These are phyloP conservation scores for Paramyrothecium sp. DNA, from an alignment of 2,329 filamentous ascomycete species.

Conservation along the genomic window DNA sequence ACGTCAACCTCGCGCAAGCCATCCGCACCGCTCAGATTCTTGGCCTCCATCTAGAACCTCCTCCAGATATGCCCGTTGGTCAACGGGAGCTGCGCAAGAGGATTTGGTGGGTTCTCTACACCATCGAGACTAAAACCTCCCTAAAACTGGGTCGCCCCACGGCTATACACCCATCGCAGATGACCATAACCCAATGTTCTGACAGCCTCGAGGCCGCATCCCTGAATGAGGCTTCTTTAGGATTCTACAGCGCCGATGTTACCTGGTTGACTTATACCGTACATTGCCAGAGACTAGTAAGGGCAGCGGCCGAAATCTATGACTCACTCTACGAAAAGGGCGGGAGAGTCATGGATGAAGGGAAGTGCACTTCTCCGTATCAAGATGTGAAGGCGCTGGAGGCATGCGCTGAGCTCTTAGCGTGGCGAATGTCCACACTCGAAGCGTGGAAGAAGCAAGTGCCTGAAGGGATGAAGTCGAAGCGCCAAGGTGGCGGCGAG, in stretches of 20 bases:
- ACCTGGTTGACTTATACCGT: constrained; percentile 19
- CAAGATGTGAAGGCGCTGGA: constrained; percentile 15
- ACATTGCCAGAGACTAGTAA: constrained; percentile 10
- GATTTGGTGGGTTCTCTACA: constrained; percentile 52
- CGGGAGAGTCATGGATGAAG: neutral
- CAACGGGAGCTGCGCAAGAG: constrained; percentile 44
- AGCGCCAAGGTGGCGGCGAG: constrained; percentile 23
- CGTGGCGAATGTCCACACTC: constrained; percentile 25
- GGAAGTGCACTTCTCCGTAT: constrained; percentile 4
- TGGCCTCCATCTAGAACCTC: constrained; percentile 46
- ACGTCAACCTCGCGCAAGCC: constrained; percentile 36
- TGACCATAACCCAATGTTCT: constrained; percentile 32
- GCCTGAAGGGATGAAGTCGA: constrained; percentile 31
- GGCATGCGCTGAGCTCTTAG: constrained; percentile 11
- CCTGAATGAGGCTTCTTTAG: constrained; percentile 9
- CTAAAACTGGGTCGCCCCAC: constrained; percentile 47
- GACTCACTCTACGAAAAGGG: constrained; percentile 24
- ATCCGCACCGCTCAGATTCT: constrained; percentile 44
- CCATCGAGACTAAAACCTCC: constrained; percentile 44
- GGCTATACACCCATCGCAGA: constrained; percentile 26
- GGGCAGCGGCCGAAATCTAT: constrained; percentile 19
- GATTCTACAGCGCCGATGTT: constrained; percentile 10
- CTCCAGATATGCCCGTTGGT: constrained; percentile 22
- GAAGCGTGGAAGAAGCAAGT: constrained; percentile 24
- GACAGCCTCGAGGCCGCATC: constrained; percentile 11